Base-by-base conservation (phyloP, 306 rosid species). In the Dryas drummondii region DNA sequence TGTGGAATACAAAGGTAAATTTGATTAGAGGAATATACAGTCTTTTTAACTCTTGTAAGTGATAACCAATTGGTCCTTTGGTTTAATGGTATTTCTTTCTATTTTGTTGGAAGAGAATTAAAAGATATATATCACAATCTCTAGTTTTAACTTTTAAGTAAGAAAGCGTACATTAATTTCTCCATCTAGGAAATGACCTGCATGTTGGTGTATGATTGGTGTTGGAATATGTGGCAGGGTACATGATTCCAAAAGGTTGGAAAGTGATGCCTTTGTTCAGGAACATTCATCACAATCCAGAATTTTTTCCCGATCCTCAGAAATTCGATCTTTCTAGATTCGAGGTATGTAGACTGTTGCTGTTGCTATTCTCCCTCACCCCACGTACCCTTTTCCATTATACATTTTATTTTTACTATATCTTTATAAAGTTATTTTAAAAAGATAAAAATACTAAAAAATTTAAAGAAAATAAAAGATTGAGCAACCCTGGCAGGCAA, bases 241-340 rank as follows among this genome's bases (percentile, higher is more conserved):
- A 86, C 83, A 69, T 91, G 53, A 94, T 94, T 71, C 97, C 98
- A 27, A 90, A 91, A 81, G 98, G 98, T 44, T 94, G 97, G 98
- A 94, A 90, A 78, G 98, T 89, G 76, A 88, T 94, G 97, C 99
- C 99, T 26, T 83, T 94, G 62, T 92, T 94, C 86, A 87, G 97
- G 78, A 92, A 88, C 79, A 86, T 90, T 87, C 99, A 94, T 80
- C 97, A 92, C 78, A 92, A 83, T 81, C 88, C 97, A 32, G 89
- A 90, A n/a, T 87, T 66, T 79, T 94, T 90, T 73, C 37, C 83
- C 26, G 88, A 92, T 61, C 97, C 97, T 81, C 87, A 86, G 5
- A 92, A 85, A 76, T 90, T 92, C 76, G 86, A 86, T 80, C 97
- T 93, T 65, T 88, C 93, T 55, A 92, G 99, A 78, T 94, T 94